Conservation (phyloP, 2,329 filamentous ascomycete genomes). For the Epichloe festucae region DNA sequence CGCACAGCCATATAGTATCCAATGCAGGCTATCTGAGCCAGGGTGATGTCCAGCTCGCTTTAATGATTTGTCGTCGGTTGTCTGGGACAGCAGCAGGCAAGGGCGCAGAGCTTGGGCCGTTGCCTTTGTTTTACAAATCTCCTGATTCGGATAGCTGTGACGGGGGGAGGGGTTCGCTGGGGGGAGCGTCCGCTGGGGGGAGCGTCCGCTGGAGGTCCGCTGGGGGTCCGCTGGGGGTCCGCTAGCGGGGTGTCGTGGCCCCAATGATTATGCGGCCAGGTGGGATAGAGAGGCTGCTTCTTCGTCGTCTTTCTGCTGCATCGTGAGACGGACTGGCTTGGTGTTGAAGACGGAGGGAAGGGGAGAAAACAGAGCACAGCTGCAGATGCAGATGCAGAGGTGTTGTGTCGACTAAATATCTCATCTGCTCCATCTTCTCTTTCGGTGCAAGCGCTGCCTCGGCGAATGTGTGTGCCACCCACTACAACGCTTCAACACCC, state of each 20-base stretch:
- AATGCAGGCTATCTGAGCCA: background rate
- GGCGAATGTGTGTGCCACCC: background rate
- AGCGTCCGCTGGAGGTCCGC: no score
- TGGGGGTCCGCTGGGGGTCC: background rate
- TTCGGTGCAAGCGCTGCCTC: background rate
- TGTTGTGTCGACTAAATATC: background rate
- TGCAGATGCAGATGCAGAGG: background rate
- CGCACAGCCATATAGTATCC: slow-evolving; percentile 1
- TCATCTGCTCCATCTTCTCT: background rate
- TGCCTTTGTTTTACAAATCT: slow-evolving; percentile 28
- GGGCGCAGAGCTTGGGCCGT: slow-evolving; percentile 18
- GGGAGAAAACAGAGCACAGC: background rate
- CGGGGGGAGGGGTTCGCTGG: slow-evolving; percentile 8
- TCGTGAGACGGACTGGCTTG: slow-evolving; percentile 10
- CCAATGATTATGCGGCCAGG: slow-evolving; percentile 3
- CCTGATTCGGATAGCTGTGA: slow-evolving; percentile 24
- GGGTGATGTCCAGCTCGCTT: slow-evolving; percentile 4
- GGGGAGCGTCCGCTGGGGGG: background rate
- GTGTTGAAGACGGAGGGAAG: slow-evolving; percentile 7
- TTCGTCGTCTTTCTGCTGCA: slow-evolving; percentile 9
- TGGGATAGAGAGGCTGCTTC: slow-evolving; percentile 4
- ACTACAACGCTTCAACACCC: background rate
- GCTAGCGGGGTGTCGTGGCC: slow-evolving; percentile 3
- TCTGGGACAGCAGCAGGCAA: slow-evolving; percentile 21
- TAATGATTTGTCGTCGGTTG: slow-evolving; percentile 14